phyloP scores from a whole-genome alignment of 202 grass and related monocot species.

The Schoenoplectus triqueter region DNA sequence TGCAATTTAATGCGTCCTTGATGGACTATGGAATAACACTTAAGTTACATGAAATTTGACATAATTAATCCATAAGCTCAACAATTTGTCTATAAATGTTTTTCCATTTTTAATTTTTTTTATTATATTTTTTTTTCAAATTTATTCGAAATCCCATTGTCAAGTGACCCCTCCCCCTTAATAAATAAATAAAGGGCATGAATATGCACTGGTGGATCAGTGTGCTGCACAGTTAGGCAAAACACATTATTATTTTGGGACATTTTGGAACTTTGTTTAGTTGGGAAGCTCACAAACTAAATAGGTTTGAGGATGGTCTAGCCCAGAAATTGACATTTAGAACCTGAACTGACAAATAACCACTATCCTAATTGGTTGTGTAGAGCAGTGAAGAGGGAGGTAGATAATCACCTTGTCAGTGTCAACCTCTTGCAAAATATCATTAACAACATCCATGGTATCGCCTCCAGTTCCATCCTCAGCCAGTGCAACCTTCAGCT shows the following conservation, averaged over 20 bases:
- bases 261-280: background rate
- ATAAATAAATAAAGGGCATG: background rate
- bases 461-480: conserved; percentile 74
- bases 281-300: background rate
- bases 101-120: no score
- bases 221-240: background rate
- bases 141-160: no score
- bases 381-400: conserved; percentile 23
- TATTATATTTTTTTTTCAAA: no score
- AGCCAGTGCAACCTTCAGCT: conserved; percentile 75
- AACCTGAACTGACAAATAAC: conserved; percentile 9
- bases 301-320: background rate
- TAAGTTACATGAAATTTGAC: no score
- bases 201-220: background rate
- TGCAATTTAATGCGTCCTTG: no score
- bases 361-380: background rate
- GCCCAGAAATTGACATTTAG: background rate
- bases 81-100: no score
- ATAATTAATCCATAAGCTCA: no score
- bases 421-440: conserved; percentile 97
- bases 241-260: background rate
- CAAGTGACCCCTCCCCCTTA: no score
- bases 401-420: conserved; percentile 77
- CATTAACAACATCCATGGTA: conserved; percentile 90
- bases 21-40: no score